Base-by-base conservation (phyloP, 352 stramenopile genomes). In the Aphanomyces invadans region DNA sequence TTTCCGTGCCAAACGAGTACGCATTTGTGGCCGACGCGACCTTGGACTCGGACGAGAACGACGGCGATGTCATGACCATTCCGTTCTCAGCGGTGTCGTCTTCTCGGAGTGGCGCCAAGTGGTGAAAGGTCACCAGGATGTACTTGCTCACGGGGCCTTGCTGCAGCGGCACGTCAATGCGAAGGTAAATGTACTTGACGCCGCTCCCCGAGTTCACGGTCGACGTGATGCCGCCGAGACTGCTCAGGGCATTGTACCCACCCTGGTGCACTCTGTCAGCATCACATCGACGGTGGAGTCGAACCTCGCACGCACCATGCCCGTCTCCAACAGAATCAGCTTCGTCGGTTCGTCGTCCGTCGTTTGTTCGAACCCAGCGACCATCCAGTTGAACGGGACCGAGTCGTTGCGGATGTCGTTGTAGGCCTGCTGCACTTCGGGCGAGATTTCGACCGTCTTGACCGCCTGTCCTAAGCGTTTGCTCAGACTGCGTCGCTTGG, bases 141-240 rank as follows among this genome's bases (percentile, higher is more conserved):
- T 90, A 95, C 70, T 95, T 95, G 23, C 85, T 91, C 38, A 95
- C 82, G n/a, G 79, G 89, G 51, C 80, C 82, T 31, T 82, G 82
- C 66, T 92, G 81, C 36, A 95, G 70, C 19, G 84, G 84, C 32
- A 95, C 78, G 66, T 95, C 86, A 12, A 95, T 82, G n/a, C 85
- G 83, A 9, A 95, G 70, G 70, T 95, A 95, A 74, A 95, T 88
- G 74, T 95, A 95, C 85, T 93, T 93, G 17, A 85, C 92, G 49
- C 73, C 79, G 12, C 79, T 83, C 62, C 90, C 82, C 52, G 90
- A 79, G 29, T 92, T 45, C 10, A 84, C 76, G 0, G 74, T 53
- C 19, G 52, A 82, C 3, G 74, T 88, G 68, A 95, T 92, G 12
- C 86, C 86, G 23, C 82, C 84, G 32, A 95, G 80, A 46, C 84